Evolutionary conservation across 2,329 filamentous ascomycete genomes (phyloP), one percentile per base, ranked within the genome.

Genomic region (Bipolaris gigantea): DNA sequence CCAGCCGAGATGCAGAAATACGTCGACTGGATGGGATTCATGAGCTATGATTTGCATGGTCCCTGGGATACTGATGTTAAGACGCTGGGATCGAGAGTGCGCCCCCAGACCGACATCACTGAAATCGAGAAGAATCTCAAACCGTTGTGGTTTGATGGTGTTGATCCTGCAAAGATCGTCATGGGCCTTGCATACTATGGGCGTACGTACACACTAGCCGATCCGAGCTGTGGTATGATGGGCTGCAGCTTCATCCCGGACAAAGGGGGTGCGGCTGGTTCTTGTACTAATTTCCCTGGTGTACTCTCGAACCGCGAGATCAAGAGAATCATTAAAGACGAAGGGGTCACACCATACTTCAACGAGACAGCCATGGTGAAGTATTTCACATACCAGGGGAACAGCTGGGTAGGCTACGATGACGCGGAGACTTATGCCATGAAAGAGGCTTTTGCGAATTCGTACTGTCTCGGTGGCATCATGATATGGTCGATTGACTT

Each of bases 131-230:
- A 63, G 15, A 45, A 63, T 9, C 11, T 27, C 9, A 21, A 34
- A n/a, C 49, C 42, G 5, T 60, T 82, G 3, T 81, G 80, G 78
- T 70, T 78, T 16, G 75, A 75, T 33, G 60, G 73, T 19, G 61
- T 83, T 1, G 59, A 71, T 3, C 71, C 80, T 0, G 41, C 53
- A 0, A 77, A 81, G 48, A 57, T 83, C 1, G 64, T 59, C 4
- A 46, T 83, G 7, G 80, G 81, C 0, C 25, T 78, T 0, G 78
- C 70, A 0, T 81, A 78, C 51, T 82, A 83, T 58, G 76, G 77
- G 2, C 59, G 73, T 2, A 55, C 54, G 3, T 76, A 70, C 55
- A 66, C 75, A 1, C 18, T 64, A 2, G 3, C 46, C 0, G 59
- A 65, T 45, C 2, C 51, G 2, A 43, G n/a, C 5, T 70, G 68